Percentiles rank a stretch among this genome's conserved stretches.
Evolutionary conservation across 2,329 filamentous ascomycete genomes (phyloP).

Genomic region (Monosporascus sp.): DNA sequence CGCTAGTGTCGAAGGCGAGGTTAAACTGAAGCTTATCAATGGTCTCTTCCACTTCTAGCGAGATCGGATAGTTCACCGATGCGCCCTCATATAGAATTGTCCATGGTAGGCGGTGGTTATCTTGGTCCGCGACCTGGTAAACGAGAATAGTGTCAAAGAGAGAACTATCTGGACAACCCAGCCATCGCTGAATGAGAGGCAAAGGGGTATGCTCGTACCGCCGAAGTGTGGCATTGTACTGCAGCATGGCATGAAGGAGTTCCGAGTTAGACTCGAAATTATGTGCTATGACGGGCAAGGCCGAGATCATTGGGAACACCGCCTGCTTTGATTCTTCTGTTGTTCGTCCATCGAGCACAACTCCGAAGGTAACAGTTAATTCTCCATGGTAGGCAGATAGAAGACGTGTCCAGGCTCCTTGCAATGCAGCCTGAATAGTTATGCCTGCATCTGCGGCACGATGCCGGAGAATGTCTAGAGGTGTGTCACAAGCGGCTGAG

Average conservation of each 20-base stretch:
- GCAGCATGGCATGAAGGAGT: constrained; percentile 59
- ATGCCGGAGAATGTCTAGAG: constrained; percentile 44
- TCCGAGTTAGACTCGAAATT: constrained; percentile 49
- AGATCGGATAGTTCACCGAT: constrained; percentile 71
- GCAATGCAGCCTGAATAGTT: constrained; percentile 70
- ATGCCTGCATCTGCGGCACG: constrained; percentile 54
- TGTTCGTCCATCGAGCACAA: constrained; percentile 72
- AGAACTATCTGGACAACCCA: constrained; percentile 57
- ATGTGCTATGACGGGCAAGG: constrained; percentile 65
- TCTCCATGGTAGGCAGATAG: constrained; percentile 76
- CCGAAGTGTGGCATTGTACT: constrained; percentile 57
- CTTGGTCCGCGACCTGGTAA: constrained; percentile 59
- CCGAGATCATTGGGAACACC: constrained; percentile 76
- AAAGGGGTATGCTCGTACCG: constrained; percentile 70
- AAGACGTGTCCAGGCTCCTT: constrained; percentile 73
- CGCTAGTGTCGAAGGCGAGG: constrained; percentile 58
- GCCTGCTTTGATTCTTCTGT: constrained; percentile 52
- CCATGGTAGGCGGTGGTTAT: constrained; percentile 43
- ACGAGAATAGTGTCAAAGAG: constrained; percentile 84
- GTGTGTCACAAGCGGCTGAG: constrained; percentile 33
- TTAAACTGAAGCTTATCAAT: constrained; percentile 51
- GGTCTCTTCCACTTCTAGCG: constrained; percentile 67
- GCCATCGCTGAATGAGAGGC: constrained; percentile 65
- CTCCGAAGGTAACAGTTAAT: constrained; percentile 66
- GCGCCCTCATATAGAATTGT: constrained; percentile 59